These are phyloP conservation scores for Globisporangium barbulae DNA, from an alignment of 352 stramenopile species.

Conservation along the genomic window DNA sequence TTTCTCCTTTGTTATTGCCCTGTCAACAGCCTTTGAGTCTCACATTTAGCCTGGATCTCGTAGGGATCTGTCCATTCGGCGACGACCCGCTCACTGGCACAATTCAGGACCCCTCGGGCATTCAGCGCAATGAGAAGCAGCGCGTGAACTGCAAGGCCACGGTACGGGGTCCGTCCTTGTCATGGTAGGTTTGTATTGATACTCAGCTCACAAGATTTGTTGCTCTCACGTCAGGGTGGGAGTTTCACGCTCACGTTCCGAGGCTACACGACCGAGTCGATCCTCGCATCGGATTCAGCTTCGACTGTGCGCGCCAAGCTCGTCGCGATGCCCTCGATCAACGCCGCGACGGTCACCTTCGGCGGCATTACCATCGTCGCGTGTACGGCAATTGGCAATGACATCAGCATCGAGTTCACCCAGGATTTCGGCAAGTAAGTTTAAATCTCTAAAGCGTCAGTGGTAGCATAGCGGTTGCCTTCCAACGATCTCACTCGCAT, in stretches of 20 bases:
- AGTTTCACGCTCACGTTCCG: constrained; percentile 86
- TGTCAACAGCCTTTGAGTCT: neutral
- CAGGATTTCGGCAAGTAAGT: constrained; percentile 75
- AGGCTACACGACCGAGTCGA: constrained; percentile 67
- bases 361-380: constrained; percentile 60
- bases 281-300: constrained; percentile 52
- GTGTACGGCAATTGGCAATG: constrained; percentile 70
- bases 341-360: constrained; percentile 64
- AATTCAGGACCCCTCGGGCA: constrained; percentile 47
- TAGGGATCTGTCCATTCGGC: constrained; percentile 71
- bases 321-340: constrained; percentile 55
- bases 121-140: constrained; percentile 73
- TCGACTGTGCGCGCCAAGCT: constrained; percentile 50
- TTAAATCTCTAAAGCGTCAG: neutral
- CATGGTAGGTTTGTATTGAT: neutral
- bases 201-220: neutral
- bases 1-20: neutral
- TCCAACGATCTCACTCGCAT: neutral
- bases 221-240: constrained; percentile 33
- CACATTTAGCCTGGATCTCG: neutral
- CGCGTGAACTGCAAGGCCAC: constrained; percentile 70
- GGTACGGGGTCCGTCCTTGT: constrained; percentile 8
- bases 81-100: constrained; percentile 86
- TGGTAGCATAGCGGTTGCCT: neutral
- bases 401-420: constrained; percentile 75